Evolutionary conservation across 257 asterid genomes (phyloP), one percentile per base, ranked within the genome.

Genomic region (Salvia rosmarinus): DNA sequence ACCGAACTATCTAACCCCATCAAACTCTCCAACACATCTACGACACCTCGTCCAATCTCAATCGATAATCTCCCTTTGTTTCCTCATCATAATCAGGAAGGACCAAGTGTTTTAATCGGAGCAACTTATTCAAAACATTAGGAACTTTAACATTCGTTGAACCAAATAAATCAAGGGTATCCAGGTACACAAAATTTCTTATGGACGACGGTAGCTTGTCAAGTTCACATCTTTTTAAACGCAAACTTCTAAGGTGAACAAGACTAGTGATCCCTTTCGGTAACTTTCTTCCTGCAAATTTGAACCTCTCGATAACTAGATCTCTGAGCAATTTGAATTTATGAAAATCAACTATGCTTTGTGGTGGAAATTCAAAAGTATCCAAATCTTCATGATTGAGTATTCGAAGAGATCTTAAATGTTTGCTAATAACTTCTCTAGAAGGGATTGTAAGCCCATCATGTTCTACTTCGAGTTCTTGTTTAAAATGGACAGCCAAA

Each of bases 391-490:
- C 0, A 9, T 54, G 5, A 19, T 56, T 34, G 30, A 13, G 1
- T 17, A 67, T 20, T 10, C 23, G 44, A 21, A 75, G 70, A 25
- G 56, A 58, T 5, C 79, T 59, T 21, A 75, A 6, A 11, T 66
- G 46, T 34, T 30, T 57, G 10, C 8, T 5, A 11, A 14, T 5
- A 25, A 28, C 55, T 37, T 28, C 49, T 23, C 32, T 25, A 6
- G 3, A 0, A 11, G 1, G 11, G 12, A 1, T 21, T 9, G 51
- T 42, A 4, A 16, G 5, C 35, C n/a, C 21, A 6, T 23, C 62
- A 19, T 1, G 1, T 44, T 20, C 28, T 4, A 3, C 5, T 42
- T 65, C 62, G 0, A 64, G 1, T 25, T 54, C 25, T 51, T 4
- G 8, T 11, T 14, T 17, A 12, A 42, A 55, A 55, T 40, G 9